Base-by-base conservation (phyloP, 306 rosid species). In the Quercus bicolor region DNA sequence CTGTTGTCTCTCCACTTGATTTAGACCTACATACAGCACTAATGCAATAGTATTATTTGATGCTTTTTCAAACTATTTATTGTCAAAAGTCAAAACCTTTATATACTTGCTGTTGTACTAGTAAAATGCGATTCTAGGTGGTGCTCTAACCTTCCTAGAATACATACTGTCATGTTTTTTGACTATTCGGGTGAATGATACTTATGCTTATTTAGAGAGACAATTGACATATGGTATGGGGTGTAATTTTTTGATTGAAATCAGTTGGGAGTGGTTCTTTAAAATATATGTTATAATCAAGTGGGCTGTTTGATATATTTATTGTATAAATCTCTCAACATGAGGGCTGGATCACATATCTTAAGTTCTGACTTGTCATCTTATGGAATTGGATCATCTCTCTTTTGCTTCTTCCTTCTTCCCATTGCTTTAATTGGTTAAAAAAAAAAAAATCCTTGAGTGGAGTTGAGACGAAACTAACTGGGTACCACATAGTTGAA, bases 121-220 rank as follows among this genome's bases (percentile, higher is more conserved):
- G 56, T 56, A 33, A 68, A 72, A 69, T 68, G 76, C 45, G 52
- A 48, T 59, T 80, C 61, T 76, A 71, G 53, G 56, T 5, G 20
- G 16, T 72, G 59, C 4, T 45, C 53, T 48, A 48, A 48, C 53
- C 15, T 48, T 11, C 53, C 1, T 19, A 10, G 24, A 33, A n/a
- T 28, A 62, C 37, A 26, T 13, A 5, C 4, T 10, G 68, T 28
- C 1, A 2, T 26, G 3, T 14, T 62, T 28, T 62, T 66, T 56
- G 53, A 48, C 20, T 51, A 55, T 31, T 56, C 29, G 53, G 33
- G 53, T 55, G 31, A 29, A 4, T 31, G 33, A 31, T 61, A 48
- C 71, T 75, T 23, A 61, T 76, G 31, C 18, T 64, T 62, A n/a
- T 62, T 10, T 64, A 56, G 12, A 65, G 24, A 66, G 43, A 6